These are phyloP conservation scores for Coniochaeta sp. DNA, from an alignment of 2,329 filamentous ascomycete genomes.

Conservation along the genomic window DNA sequence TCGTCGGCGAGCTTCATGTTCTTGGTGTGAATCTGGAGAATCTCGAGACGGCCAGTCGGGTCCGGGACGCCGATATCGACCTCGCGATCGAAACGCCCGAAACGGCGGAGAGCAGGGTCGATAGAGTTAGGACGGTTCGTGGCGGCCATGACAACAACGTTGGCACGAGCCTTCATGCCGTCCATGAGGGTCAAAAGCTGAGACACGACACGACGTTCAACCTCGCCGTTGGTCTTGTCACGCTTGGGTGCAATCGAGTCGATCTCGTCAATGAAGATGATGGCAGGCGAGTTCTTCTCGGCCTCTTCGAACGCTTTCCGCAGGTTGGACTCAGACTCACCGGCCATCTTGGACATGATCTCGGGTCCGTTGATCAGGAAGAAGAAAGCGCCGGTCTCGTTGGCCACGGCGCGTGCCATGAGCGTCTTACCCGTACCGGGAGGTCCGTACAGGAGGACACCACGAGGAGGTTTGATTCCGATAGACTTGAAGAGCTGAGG, in stretches of 20 bases:
- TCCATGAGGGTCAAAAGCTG: conserved; percentile 96
- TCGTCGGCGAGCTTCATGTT: conserved; percentile 99
- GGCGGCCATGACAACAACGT: conserved; percentile 97
- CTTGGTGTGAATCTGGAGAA: conserved; percentile 99
- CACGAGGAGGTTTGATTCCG: conserved; percentile 97
- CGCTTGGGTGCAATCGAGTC: conserved; percentile 98
- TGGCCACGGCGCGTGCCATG: conserved; percentile 97
- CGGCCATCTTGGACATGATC: conserved; percentile 99
- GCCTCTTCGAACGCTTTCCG: conserved; percentile 99
- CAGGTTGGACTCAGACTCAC: conserved; percentile 96
- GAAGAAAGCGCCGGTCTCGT: conserved; percentile 98
- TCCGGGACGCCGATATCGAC: conserved; percentile 98
- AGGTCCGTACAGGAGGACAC: conserved; percentile 93
- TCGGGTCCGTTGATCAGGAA: conserved; percentile 99
- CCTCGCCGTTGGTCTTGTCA: conserved; percentile 99
- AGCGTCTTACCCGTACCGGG: conserved; percentile 99
- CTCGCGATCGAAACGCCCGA: conserved; percentile 97
- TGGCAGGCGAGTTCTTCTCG: conserved; percentile 97
- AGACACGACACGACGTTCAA: conserved; percentile 96
- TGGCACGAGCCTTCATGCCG: conserved; percentile 98
- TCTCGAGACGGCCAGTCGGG: conserved; percentile 96
- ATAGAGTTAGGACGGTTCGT: conserved; percentile 99
- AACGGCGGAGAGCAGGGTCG: conserved; percentile 93
- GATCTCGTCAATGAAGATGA: conserved; percentile 99
- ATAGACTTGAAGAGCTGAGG: conserved; percentile 99